Percentiles rank a stretch among this genome's conserved stretches.
Conservation (phyloP, 2,329 filamentous ascomycete genomes). For the Metarhizium sp. region DNA sequence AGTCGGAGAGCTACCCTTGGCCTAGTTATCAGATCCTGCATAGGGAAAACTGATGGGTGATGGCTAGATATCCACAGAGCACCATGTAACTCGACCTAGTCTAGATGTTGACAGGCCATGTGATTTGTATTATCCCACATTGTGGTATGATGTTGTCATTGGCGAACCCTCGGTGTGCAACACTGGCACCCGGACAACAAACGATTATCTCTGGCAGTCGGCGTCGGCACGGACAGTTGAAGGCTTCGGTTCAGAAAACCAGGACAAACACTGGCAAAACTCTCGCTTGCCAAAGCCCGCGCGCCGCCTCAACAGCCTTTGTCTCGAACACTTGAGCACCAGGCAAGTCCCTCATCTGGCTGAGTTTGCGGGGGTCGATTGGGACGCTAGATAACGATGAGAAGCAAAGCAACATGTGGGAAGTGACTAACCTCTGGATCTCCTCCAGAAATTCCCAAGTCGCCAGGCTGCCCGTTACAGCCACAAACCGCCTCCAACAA, state of each 20-base stretch:
- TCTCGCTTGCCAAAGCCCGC: constrained; percentile 1
- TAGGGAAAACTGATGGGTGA: background rate
- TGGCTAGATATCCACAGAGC: background rate
- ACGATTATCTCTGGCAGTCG: background rate
- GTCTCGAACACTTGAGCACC: background rate
- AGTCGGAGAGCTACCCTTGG: background rate
- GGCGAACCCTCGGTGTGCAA: too few relatives aligned
- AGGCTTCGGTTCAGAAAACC: background rate
- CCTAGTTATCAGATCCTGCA: background rate
- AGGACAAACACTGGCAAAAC: background rate
- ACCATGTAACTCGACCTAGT: background rate
- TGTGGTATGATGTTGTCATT: background rate
- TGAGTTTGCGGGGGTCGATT: constrained; percentile 1
- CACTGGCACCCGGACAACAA: background rate
- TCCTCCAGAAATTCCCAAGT: too few relatives aligned
- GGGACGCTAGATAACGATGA: background rate
- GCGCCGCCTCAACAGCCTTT: background rate
- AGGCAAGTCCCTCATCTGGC: too few relatives aligned
- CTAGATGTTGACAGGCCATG: background rate
- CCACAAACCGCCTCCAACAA: background rate
- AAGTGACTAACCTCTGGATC: background rate
- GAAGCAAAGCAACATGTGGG: background rate
- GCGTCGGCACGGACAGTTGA: background rate
- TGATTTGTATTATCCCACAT: background rate
- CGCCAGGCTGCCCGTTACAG: background rate